Base-by-base conservation (phyloP, 1,139 yeast genomes). In the Saccharomyces hybrid region DNA sequence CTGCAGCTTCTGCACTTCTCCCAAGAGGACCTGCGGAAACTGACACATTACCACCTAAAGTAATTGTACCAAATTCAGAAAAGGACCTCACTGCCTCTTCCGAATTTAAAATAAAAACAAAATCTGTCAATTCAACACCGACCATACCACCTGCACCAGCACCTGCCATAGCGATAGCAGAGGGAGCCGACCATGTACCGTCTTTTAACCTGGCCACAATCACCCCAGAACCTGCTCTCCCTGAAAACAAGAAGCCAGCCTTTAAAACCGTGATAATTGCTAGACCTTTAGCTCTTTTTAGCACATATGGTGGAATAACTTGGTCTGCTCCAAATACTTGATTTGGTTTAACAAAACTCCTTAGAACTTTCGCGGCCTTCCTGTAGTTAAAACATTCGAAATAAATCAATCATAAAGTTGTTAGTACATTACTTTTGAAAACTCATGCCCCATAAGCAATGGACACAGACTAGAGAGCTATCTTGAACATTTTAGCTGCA, bases 141-240 rank as follows among this genome's bases (percentile, higher is more conserved):
- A 93, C 81, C 73, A 90, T 95, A 41, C 99, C 99, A 54, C 99
- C 99, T 4, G 93, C 97, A 64, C 99, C 98, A 2, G 97, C 97
- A 61, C 99, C 99, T 0, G 96, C 98, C 11, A 97, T 87, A 51
- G 84, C 85, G 62, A 93, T 85, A 7, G 97, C 98, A 1, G 96
- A 85, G 1, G 99, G 99, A 1, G 97, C 95, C n/a, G 97, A 89
- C 99, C 99, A 93, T 0, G 83, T 71, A 0, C 97, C 98, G 71
- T 93, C 97, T 1, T 95, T 91, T 54, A 93, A 77, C 57, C 97
- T 78, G 3, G 98, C 96, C 28, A 93, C 95, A 58, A 93, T 86
- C 29, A 93, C 88, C 56, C 99, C 99, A 1, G 96, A 88, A 27
- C 99, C 99, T 1, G 97, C 98, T 68, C 99, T 81, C 34, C 98